A percentile compares a stretch with the other conserved stretches of the same genome.
These are phyloP conservation scores for Calocybe gambosa DNA, from an alignment of 1,284 basidiomycete genomes.

Conservation along the genomic window DNA sequence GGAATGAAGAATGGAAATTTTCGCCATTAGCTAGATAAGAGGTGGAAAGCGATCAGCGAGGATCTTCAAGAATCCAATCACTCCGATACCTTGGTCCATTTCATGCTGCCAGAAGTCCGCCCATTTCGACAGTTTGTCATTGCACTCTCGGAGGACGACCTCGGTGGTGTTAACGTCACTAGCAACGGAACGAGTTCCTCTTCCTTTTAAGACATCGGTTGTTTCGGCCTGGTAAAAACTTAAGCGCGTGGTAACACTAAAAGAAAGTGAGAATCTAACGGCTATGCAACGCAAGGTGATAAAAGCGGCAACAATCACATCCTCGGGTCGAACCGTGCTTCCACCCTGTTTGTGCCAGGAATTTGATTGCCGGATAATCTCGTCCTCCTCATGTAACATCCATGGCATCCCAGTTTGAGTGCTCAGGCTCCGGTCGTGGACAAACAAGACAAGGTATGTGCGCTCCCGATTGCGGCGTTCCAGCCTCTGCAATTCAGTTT, in stretches of 20 bases:
- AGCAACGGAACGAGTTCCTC: constrained; percentile 31
- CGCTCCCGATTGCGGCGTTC: constrained; percentile 78
- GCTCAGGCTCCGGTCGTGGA: constrained; percentile 76
- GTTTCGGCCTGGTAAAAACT: constrained; percentile 52
- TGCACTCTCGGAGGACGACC: constrained; percentile 61
- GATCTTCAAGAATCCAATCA: constrained; percentile 10
- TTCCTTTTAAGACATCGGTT: constrained; percentile 63
- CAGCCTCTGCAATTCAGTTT: constrained; percentile 55
- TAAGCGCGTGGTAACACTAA: constrained; percentile 2
- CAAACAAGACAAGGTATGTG: constrained; percentile 76
- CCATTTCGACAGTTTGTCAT: constrained; percentile 66
- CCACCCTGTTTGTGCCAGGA: constrained; percentile 66
- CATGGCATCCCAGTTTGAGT: constrained; percentile 78
- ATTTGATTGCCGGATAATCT: constrained; percentile 57
- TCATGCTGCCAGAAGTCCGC: constrained; percentile 60
- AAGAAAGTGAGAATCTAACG: constrained; percentile 33
- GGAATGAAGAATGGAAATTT: constrained; percentile 66
- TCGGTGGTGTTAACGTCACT: constrained; percentile 67
- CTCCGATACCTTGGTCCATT: constrained; percentile 55
- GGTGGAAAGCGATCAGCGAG: constrained; percentile 7
- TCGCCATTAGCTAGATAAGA: constrained; percentile 48
- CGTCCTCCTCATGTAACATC: constrained; percentile 82
- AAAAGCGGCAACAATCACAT: constrained; percentile 72
- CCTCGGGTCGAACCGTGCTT: constrained; percentile 58
- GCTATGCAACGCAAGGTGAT: constrained; percentile 70